Evolutionary conservation across 371 early-diverging fungal species (phyloP).

Genomic region (Quaeritorhiza haematococci): DNA sequence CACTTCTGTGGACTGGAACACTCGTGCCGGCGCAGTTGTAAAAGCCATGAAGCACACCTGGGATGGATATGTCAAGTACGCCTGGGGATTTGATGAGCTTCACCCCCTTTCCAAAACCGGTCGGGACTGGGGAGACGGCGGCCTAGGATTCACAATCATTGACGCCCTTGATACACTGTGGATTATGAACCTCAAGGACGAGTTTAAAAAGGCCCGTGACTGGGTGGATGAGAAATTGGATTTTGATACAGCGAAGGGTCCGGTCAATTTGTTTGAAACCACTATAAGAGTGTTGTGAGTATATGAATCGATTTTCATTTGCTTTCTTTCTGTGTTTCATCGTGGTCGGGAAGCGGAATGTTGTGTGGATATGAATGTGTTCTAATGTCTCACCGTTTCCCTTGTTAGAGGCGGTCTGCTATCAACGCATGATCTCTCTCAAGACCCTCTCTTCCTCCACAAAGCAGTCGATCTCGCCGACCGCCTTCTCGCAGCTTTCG

Average conservation of each 20-base stretch:
- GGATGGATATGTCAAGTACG: constrained; percentile 71
- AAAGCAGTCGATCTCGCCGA: constrained; percentile 79
- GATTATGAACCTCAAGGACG: constrained; percentile 71
- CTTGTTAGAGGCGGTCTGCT: constrained; percentile 45
- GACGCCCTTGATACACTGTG: constrained; percentile 82
- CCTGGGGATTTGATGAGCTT: constrained; percentile 81
- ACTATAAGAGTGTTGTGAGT: constrained; percentile 28
- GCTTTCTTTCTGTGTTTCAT: background rate
- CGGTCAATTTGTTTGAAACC: constrained; percentile 43
- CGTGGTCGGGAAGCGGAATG: constrained; percentile 15
- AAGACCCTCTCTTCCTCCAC: constrained; percentile 55
- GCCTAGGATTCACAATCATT: constrained; percentile 73
- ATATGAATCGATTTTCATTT: constrained; percentile 4
- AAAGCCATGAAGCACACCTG: constrained; percentile 59
- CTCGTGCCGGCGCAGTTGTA: background rate
- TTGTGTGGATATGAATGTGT: constrained; percentile 45
- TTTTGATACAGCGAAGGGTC: constrained; percentile 8
- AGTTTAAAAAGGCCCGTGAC: constrained; percentile 62
- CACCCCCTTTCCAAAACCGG: constrained; percentile 59
- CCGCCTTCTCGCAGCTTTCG: constrained; percentile 46
- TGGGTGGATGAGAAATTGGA: constrained; percentile 46
- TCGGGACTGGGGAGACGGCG: constrained; percentile 48
- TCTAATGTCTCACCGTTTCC: background rate
- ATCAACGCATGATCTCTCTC: constrained; percentile 70
- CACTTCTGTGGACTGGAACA: no score